A percentile compares a stretch with the other conserved stretches of the same genome.
Evolutionary conservation across 805 yeast genomes (phyloP).

Genomic region (Candida silvicultrix): DNA sequence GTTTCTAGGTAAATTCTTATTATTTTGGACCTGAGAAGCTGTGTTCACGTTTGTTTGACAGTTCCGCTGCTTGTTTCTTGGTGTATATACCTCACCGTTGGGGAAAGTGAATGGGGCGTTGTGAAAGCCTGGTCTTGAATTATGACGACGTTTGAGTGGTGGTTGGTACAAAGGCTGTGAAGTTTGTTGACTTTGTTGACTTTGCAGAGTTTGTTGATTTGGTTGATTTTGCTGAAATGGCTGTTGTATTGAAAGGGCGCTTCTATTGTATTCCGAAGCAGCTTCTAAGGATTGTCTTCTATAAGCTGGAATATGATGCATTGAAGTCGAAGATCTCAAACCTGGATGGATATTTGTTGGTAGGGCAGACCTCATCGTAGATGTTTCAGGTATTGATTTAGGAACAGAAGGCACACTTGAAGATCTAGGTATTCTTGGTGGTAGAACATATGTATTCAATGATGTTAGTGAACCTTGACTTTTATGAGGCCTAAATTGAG

Average conservation of each 20-base stretch:
- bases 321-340: neutral
- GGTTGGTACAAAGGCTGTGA: neutral
- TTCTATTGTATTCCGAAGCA: neutral
- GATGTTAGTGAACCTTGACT: neutral
- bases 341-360: neutral
- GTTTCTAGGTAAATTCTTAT: neutral
- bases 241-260: neutral
- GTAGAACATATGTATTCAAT: neutral
- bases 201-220: too few species aligned
- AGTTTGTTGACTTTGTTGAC: conserved; percentile 5
- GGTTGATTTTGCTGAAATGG: neutral
- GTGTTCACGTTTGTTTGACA: conserved; percentile 10
- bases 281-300: conserved; percentile 2
- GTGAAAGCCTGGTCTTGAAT: conserved; percentile 9
- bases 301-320: neutral
- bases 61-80: conserved; percentile 20
- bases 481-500: neutral
- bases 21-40: neutral
- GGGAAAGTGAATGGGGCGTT: conserved; percentile 22
- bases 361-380: neutral
- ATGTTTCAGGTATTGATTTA: neutral
- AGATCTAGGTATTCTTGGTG: conserved; percentile 1
- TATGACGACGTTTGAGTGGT: neutral
- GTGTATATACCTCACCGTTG: conserved; percentile 24
- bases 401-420: conserved; percentile 3